These are phyloP conservation scores for Ophidiomyces ophidiicola DNA, from an alignment of 2,329 filamentous ascomycete genomes.

Conservation along the genomic window DNA sequence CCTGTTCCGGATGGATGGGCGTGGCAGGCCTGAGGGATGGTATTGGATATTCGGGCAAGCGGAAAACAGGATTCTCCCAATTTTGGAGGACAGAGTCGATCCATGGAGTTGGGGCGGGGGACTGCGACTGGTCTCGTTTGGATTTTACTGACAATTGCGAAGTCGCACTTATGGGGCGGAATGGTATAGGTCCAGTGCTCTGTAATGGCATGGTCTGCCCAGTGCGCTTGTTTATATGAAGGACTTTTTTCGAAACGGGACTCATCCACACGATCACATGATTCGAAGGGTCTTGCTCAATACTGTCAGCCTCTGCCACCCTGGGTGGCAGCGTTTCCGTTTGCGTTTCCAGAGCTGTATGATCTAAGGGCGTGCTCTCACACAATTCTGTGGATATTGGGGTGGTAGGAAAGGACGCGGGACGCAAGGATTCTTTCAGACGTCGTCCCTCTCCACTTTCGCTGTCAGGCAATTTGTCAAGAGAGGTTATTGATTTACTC, in stretches of 20 bases:
- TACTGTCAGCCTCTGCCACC: not conserved
- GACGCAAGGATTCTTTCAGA: not conserved
- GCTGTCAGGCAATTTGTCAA: not conserved
- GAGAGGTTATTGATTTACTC: not conserved
- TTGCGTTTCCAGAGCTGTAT: too few relatives aligned
- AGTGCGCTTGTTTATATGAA: conserved; percentile 26
- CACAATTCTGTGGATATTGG: not conserved
- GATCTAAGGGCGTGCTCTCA: too few relatives aligned
- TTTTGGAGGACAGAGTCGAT: conserved; percentile 46
- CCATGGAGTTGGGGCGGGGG: conserved; percentile 37
- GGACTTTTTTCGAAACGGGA: conserved; percentile 39
- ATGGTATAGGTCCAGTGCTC: conserved; percentile 13
- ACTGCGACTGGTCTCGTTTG: not conserved
- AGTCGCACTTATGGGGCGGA: conserved; percentile 8
- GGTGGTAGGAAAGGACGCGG: conserved; percentile 1
- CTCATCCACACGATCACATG: conserved; percentile 46
- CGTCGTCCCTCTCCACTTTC: not conserved
- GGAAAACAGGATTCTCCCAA: conserved; percentile 70
- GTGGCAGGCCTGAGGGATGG: conserved; percentile 18
- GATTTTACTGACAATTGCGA: not conserved
- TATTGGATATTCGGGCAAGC: conserved; percentile 36
- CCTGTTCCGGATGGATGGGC: not conserved
- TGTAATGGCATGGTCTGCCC: conserved; percentile 22
- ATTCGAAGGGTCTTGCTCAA: conserved; percentile 8
- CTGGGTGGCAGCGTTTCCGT: not conserved